These are phyloP conservation scores for Singerocomus inundabilis DNA, from an alignment of 1,284 basidiomycete genomes.

Conservation along the genomic window DNA sequence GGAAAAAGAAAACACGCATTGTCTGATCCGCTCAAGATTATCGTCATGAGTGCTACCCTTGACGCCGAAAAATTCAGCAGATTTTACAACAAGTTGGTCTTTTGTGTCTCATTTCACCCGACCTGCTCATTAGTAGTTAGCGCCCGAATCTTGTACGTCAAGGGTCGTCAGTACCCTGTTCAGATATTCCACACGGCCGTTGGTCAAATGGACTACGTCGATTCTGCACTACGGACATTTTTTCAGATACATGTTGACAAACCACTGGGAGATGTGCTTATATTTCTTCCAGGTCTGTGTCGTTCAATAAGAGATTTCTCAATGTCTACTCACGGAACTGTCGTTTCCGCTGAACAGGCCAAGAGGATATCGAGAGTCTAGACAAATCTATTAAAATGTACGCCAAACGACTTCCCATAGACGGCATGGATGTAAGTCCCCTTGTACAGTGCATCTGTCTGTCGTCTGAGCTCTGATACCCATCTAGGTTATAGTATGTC, in stretches of 20 bases:
- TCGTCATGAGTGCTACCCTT: conserved; percentile 97
- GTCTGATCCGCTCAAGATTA: conserved; percentile 73
- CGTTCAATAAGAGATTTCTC: background rate
- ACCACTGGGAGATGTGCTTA: conserved; percentile 84
- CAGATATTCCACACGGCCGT: conserved; percentile 71
- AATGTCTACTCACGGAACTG: conserved; percentile 1
- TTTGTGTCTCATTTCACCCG: background rate
- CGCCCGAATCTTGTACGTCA: conserved; percentile 85
- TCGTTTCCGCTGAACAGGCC: conserved; percentile 48
- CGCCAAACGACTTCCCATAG: conserved; percentile 60
- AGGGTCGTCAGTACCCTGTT: conserved; percentile 94
- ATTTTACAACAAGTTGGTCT: conserved; percentile 79
- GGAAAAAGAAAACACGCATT: conserved; percentile 39
- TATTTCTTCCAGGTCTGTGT: conserved; percentile 82
- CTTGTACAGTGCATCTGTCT: conserved; percentile 1
- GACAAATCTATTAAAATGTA: conserved; percentile 70
- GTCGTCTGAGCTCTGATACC: background rate
- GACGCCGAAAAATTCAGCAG: conserved; percentile 92
- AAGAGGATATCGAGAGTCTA: conserved; percentile 95
- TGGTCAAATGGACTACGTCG: conserved; percentile 83
- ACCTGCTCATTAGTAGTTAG: conserved; percentile 49
- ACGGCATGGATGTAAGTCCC: conserved; percentile 50
- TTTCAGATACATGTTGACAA: conserved; percentile 86
- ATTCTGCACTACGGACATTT: conserved; percentile 86
- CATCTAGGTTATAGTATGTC: conserved; percentile 66